Conservation (phyloP, 352 stramenopile species). For the Phytophthora cactorum region DNA sequence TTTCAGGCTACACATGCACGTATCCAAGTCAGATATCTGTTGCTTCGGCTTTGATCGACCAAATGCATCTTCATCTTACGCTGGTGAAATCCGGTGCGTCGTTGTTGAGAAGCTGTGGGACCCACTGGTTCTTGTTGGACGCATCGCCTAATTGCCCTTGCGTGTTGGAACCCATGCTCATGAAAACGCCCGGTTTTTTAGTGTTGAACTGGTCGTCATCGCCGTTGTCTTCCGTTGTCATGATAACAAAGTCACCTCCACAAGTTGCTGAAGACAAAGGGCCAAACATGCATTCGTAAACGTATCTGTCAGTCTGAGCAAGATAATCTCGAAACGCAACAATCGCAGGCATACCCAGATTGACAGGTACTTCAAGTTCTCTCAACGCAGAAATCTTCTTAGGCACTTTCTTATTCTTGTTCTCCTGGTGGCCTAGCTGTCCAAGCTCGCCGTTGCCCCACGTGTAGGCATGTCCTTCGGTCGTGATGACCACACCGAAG, state of each 20-base stretch:
- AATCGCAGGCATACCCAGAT: conserved; percentile 46
- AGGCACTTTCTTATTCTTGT: conserved; percentile 86
- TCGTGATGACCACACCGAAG: conserved; percentile 65
- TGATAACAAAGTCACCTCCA: conserved; percentile 74
- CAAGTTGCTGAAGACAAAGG: conserved; percentile 43
- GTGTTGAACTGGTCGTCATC: conserved; percentile 83
- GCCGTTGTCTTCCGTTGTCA: conserved; percentile 68
- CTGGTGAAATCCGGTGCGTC: conserved; percentile 60
- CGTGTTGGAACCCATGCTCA: conserved; percentile 81
- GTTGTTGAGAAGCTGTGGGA: conserved; percentile 81
- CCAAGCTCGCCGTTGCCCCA: conserved; percentile 82
- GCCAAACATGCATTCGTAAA: conserved; percentile 17
- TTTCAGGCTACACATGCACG: conserved; percentile 41
- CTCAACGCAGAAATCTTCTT: conserved; percentile 88
- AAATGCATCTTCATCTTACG: conserved; percentile 35
- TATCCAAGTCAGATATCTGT: conserved; percentile 4
- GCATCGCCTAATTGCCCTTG: conserved; percentile 75
- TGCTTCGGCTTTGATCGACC: conserved; percentile 1
- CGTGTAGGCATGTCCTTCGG: conserved; percentile 75
- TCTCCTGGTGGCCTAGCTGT: conserved; percentile 84
- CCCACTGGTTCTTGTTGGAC: conserved; percentile 82
- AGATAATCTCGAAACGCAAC: not conserved
- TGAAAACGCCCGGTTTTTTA: conserved; percentile 76
- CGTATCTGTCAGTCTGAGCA: conserved; percentile 13
- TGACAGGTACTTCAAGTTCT: conserved; percentile 77